Evolutionary conservation across 345 rosid genomes (phyloP).

Genomic region (Raphanus raphanistrum): DNA sequence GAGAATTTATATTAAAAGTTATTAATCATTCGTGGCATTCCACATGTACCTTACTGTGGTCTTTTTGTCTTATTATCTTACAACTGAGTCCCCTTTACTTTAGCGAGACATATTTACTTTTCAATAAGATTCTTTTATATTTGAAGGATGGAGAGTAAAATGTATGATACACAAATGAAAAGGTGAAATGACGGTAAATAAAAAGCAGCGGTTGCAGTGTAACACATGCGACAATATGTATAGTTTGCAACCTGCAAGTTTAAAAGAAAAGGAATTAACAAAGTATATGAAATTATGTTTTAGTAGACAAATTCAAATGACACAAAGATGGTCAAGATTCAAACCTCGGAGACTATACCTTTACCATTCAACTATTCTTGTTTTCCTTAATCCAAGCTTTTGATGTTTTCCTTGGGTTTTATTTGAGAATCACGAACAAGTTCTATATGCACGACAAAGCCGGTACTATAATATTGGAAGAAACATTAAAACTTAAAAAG

Average conservation of each 20-base stretch:
- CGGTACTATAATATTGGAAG: neutral
- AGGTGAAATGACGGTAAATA: conserved; percentile 48
- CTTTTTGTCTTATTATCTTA: conserved; percentile 20
- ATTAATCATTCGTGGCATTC: conserved; percentile 4
- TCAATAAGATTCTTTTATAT: neutral
- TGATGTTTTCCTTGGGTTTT: conserved; percentile 2
- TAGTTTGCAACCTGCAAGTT: neutral
- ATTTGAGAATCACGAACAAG: conserved; percentile 27
- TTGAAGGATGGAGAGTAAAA: neutral
- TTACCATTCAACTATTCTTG: conserved; percentile 54
- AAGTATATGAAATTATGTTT: conserved; percentile 12
- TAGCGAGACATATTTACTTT: conserved; percentile 24
- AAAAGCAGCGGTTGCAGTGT: conserved; percentile 41
- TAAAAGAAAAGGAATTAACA: neutral
- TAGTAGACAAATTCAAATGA: conserved; percentile 32
- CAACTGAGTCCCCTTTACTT: conserved; percentile 14
- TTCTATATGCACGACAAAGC: neutral
- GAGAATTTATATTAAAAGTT: neutral
- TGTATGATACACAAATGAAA: neutral
- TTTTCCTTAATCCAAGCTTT: conserved; percentile 33
- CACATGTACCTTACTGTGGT: neutral
- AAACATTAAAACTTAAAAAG: neutral
- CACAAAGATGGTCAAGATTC: conserved; percentile 61
- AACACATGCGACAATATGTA: conserved; percentile 12
- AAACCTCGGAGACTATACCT: conserved; percentile 54